Percentiles rank a stretch among this genome's conserved stretches.
phyloP scores from a whole-genome alignment of 2,329 filamentous ascomycete genomes.

The Gnomoniopsis smithogilvyi region DNA sequence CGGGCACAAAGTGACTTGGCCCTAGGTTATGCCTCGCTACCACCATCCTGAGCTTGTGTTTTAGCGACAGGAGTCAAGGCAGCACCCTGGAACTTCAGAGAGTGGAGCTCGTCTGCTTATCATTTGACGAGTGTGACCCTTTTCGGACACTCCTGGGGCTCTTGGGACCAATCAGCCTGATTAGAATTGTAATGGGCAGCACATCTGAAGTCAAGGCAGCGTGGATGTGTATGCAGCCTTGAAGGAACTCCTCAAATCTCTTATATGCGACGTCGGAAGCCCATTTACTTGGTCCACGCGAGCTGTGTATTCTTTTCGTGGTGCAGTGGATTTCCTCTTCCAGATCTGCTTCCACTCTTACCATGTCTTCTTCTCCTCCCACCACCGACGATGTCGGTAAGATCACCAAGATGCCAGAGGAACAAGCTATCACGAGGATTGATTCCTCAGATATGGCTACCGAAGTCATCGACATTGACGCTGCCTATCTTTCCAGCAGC shows the following conservation, averaged over 20 bases:
- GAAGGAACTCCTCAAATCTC: background rate
- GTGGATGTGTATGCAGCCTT: background rate
- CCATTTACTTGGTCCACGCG: background rate
- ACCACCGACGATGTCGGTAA: constrained; percentile 1
- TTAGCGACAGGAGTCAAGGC: no score
- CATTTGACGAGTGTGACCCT: background rate
- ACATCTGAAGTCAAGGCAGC: background rate
- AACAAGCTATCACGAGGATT: background rate
- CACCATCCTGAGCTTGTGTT: no score
- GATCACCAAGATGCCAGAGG: background rate
- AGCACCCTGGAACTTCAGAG: background rate
- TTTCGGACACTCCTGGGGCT: background rate
- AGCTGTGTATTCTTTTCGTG: background rate
- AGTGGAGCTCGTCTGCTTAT: constrained; percentile 1
- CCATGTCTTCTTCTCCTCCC: background rate
- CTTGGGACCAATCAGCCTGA: background rate
- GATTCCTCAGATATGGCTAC: constrained; percentile 11
- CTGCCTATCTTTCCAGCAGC: constrained; percentile 12
- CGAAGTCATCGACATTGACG: constrained; percentile 13
- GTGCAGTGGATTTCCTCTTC: background rate
- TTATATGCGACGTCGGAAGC: background rate
- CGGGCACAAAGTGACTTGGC: no score
- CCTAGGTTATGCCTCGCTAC: no score
- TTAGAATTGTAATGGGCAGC: background rate
- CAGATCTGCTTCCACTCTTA: background rate